Base-by-base conservation (phyloP, 805 yeast species). In the Kodamaea restingae region DNA sequence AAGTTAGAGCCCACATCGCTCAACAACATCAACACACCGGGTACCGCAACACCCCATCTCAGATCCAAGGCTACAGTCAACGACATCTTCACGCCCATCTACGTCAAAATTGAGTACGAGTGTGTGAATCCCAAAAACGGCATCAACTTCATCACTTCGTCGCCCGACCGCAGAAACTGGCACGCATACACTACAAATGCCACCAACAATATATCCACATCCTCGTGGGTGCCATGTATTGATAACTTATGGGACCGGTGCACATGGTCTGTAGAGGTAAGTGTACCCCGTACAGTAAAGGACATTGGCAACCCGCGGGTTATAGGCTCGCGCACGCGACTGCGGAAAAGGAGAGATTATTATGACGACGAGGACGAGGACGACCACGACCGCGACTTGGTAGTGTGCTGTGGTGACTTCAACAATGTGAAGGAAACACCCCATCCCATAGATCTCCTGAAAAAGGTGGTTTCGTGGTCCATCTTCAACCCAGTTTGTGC, bases 151-250 rank as follows among this genome's bases (percentile, higher is more conserved):
- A 79, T 81, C 26, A 84, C 87, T 11, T 79, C 81, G 8, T 57
- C 61, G 8, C 67, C 72, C 34, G 67, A 70, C 45, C 56, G 70
- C 42, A 59, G 66, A 25, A 61, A 65, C 34, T 88, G 96, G 95
- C 93, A 83, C 52, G 95, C 87, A 2, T 88, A 84, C 59, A 91
- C 98, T 0, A 70, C 78, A 1, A 90, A 91, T 53, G 72, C 86
- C 4, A 88, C 87, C 20, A 61, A 81, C 32, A 87, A 88, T 12
- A 72, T 84, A 3, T 78, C 93, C 11, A 85, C 98, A 0, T 86
- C 96, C 2, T 83, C 88, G n/a, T 93, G 99, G 99, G 84, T 93
- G 35, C 99, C 99, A 0, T 93, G 98, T 56, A 73, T 93, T 4
- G 97, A 93, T 47, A 85, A 83, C 32, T 59, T 88, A 22, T 83